These are phyloP conservation scores for Ilyonectria robusta DNA, from an alignment of 2,329 filamentous ascomycete genomes.

Conservation along the genomic window DNA sequence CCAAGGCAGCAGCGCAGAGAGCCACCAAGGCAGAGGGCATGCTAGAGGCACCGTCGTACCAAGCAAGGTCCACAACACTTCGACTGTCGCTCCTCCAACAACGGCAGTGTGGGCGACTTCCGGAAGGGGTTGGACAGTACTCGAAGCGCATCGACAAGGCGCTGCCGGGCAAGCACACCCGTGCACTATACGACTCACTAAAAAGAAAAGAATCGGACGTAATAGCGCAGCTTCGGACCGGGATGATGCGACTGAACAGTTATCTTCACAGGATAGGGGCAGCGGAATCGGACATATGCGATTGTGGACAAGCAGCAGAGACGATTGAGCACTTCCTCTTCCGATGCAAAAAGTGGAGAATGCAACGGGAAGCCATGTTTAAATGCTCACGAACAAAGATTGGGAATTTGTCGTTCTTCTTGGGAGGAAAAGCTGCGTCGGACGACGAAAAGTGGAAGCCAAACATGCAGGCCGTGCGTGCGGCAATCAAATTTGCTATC, in stretches of 20 bases:
- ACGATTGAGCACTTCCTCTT: no score
- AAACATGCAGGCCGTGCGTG: constrained; percentile 1
- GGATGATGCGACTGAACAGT: no score
- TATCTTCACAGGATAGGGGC: no score
- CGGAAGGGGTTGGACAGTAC: constrained; percentile 22
- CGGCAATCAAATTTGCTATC: no score
- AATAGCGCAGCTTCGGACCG: no score
- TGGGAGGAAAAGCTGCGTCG: background rate
- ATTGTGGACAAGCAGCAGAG: no score
- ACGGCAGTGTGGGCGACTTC: background rate
- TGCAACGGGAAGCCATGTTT: background rate
- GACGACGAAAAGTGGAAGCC: constrained; percentile 1
- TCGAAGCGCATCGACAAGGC: constrained; percentile 19
- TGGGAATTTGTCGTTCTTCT: background rate
- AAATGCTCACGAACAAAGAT: background rate
- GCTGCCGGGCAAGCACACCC: constrained; percentile 11
- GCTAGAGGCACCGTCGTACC: background rate
- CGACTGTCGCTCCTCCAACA: no score
- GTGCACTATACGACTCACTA: constrained; percentile 4
- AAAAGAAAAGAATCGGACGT: no score
- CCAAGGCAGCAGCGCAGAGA: constrained; percentile 1
- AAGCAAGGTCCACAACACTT: no score
- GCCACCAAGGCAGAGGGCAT: constrained; percentile 2
- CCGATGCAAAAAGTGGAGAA: no score
- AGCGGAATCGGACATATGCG: no score